Base-by-base conservation (phyloP, 768 basidiomycete genomes). In the Vishniacozyma victoriae region DNA sequence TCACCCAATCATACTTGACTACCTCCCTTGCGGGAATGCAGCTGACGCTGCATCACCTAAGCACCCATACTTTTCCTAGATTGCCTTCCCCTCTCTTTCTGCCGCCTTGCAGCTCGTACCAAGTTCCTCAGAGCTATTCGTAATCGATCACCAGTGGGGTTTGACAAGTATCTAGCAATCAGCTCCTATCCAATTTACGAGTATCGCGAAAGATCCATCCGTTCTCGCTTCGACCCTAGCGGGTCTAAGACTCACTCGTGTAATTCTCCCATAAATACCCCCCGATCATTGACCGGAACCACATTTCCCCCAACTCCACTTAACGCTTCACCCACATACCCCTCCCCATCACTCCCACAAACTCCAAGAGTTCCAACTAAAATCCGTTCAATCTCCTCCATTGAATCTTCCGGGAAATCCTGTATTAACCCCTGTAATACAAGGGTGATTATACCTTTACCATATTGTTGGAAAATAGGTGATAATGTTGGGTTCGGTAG, bases 331-430 rank as follows among this genome's bases (percentile, higher is more conserved):
- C 84, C 82, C 14, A 91, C 67, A 86, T 88, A 93, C 18, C 76
- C 69, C 27, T 84, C 73, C 37, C 92, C 69, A 64, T 84, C 82
- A 5, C 75, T 64, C 2, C 84, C 77, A 82, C 86, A 88, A n/a
- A 81, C 63, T 29, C 75, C 72, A 22, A 82, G 77, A 43, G 90
- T 70, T 13, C 20, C n/a, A 13, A 47, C 53, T 4, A 45, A 38
- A 12, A 79, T 77, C 14, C 87, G 80, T 70, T 93, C 80, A 52
- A 96, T 82, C 27, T 75, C 68, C 7, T 85, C 77, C 5, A 82
- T 76, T 3, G 83, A 79, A 50, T 96, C 93, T 65, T 89, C 89
- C 3, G 88, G 87, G 69, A 92, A 97, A 52, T 86, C 84, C 18
- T 85, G 82, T 3, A 87, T 82, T 22, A 96, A 76, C 3, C 95